A percentile compares a stretch with the other conserved stretches of the same genome.
Conservation (phyloP, 192 early-diverging fungal species). For the Entomortierella parvispora region DNA sequence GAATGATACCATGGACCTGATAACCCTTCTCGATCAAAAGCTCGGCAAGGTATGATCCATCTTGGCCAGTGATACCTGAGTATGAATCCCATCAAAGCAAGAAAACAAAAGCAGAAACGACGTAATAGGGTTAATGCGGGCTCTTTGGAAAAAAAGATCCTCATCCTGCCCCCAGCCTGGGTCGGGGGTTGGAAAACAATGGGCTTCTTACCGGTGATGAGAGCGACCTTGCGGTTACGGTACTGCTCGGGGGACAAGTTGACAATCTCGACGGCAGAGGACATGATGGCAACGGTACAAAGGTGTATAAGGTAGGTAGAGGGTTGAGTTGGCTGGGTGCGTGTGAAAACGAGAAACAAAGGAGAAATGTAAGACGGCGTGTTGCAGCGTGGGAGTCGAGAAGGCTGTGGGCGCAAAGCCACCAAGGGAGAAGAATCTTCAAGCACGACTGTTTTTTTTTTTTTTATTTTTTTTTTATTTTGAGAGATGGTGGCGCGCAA, state of each 20-base stretch:
- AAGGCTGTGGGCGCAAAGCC: no score
- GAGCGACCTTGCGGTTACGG: conserved; percentile 65
- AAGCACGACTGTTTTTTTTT: no score
- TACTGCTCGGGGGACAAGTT: conserved; percentile 61
- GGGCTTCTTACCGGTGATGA: conserved; percentile 58
- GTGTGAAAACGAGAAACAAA: not conserved
- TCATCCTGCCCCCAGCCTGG: conserved; percentile 72
- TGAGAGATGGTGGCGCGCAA: no score
- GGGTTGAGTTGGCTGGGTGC: not conserved
- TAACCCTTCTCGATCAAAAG: conserved; percentile 80
- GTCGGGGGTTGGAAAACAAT: conserved; percentile 55
- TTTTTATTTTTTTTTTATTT: no score
- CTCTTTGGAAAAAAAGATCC: conserved; percentile 61
- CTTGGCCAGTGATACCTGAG: conserved; percentile 88
- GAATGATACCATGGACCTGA: conserved; percentile 82
- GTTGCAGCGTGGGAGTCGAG: no score
- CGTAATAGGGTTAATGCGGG: conserved; percentile 36
- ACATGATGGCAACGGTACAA: not conserved
- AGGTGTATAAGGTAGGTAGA: not conserved
- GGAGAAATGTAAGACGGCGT: not conserved
- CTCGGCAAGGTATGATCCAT: conserved; percentile 82
- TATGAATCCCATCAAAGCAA: not conserved
- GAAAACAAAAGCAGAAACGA: conserved; percentile 22
- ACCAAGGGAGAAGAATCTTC: no score
- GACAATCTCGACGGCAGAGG: conserved; percentile 40